phyloP scores from a whole-genome alignment of 2,329 filamentous ascomycete species.

The Cladosporium sp. region DNA sequence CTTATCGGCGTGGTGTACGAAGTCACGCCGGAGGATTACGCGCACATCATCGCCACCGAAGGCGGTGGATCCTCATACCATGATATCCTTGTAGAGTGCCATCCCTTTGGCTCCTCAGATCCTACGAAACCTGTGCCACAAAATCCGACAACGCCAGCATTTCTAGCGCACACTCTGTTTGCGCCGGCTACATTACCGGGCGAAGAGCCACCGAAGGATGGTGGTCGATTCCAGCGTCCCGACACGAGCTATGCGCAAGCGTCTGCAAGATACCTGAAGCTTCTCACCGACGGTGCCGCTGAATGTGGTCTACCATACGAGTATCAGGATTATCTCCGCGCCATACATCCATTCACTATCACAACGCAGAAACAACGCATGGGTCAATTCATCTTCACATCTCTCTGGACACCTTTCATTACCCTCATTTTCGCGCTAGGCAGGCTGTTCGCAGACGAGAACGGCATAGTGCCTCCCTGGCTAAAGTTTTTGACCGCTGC shows the following conservation, averaged over 20 bases:
- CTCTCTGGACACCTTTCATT: constrained; percentile 60
- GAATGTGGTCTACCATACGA: constrained; percentile 78
- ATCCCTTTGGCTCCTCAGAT: constrained; percentile 60
- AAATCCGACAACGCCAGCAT: constrained; percentile 62
- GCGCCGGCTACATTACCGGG: constrained; percentile 53
- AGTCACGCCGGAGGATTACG: constrained; percentile 79
- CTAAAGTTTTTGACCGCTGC: constrained; percentile 53
- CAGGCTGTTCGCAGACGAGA: constrained; percentile 59
- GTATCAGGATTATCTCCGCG: constrained; percentile 72
- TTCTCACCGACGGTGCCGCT: constrained; percentile 74
- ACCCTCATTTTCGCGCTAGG: constrained; percentile 53
- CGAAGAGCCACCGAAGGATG: constrained; percentile 35
- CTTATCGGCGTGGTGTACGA: constrained; percentile 95
- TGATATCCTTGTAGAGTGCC: constrained; percentile 78
- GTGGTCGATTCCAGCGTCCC: constrained; percentile 57
- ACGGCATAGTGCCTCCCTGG: constrained; percentile 70
- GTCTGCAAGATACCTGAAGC: constrained; percentile 76
- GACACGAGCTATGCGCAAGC: constrained; percentile 75
- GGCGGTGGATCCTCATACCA: constrained; percentile 83
- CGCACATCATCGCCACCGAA: constrained; percentile 85
- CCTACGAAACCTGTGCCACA: constrained; percentile 61
- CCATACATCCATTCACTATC: constrained; percentile 67
- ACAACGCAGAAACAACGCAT: constrained; percentile 67
- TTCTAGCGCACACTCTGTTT: constrained; percentile 83
- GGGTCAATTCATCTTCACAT: constrained; percentile 64